phyloP scores from a whole-genome alignment of 768 basidiomycete species.

The Nidula microcarpa region DNA sequence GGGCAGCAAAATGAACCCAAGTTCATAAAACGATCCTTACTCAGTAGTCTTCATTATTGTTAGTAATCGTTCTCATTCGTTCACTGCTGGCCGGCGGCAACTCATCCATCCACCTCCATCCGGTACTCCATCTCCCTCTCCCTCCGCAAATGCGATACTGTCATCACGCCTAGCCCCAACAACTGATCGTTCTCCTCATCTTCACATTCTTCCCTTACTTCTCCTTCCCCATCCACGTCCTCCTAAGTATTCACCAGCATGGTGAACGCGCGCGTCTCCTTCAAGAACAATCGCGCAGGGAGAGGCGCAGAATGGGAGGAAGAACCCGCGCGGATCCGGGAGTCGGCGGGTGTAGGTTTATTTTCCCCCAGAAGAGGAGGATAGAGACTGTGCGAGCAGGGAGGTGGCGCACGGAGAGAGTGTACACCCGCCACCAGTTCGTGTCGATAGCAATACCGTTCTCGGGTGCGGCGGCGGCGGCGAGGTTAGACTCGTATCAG shows the following conservation, averaged over 20 bases:
- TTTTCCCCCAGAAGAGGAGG: not conserved
- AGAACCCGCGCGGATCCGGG: conserved; percentile 28
- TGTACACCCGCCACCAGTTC: conserved; percentile 24
- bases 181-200: conserved; percentile 16
- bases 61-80: too few species aligned
- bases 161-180: conserved; percentile 26
- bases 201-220: conserved; percentile 1
- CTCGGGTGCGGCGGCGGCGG: too few species aligned
- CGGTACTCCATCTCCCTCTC: conserved; percentile 39
- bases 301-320: conserved; percentile 42
- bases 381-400: not conserved
- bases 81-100: too few species aligned
- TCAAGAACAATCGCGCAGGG: conserved; percentile 41
- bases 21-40: too few species aligned
- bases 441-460: conserved; percentile 25
- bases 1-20: too few species aligned
- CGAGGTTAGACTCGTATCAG: conserved; percentile 11
- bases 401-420: not conserved
- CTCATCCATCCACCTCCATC: too few species aligned
- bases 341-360: conserved; percentile 20
- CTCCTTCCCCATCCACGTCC: conserved; percentile 15
- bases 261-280: conserved; percentile 40
- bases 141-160: conserved; percentile 38
- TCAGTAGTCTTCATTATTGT: too few species aligned
- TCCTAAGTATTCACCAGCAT: conserved; percentile 30